Conservation (phyloP, 1,139 yeast species). For the Blastobotrys apis region DNA sequence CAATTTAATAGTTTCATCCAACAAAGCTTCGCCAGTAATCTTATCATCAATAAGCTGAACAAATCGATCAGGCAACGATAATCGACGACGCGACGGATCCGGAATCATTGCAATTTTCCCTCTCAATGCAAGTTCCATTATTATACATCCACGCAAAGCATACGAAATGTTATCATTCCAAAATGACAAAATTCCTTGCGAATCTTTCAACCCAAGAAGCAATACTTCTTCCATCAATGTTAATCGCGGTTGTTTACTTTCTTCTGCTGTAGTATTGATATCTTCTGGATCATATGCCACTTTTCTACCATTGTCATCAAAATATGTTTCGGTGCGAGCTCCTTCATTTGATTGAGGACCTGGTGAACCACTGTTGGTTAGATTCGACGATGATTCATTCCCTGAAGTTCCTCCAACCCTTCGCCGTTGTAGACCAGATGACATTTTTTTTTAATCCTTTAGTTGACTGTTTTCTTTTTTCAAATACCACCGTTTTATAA, state of each 20-base stretch:
- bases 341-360: neutral
- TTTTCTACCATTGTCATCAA: conserved; percentile 44
- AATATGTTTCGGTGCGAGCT: conserved; percentile 10
- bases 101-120: conserved; percentile 84
- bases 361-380: conserved; percentile 2
- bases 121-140: conserved; percentile 87
- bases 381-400: conserved; percentile 7
- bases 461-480: no score
- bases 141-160: conserved; percentile 90
- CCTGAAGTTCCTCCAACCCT: conserved; percentile 6
- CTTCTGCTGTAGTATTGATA: conserved; percentile 48
- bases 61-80: conserved; percentile 80
- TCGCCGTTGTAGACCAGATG: conserved; percentile 11
- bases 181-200: conserved; percentile 91
- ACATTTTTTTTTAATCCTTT: conserved; percentile 2
- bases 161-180: conserved; percentile 98
- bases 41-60: conserved; percentile 81
- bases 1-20: conserved; percentile 87
- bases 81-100: conserved; percentile 89
- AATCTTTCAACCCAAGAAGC: conserved; percentile 87
- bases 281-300: conserved; percentile 84
- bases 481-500: no score
- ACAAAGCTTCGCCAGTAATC: conserved; percentile 89
- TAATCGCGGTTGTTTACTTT: conserved; percentile 56
- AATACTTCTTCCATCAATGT: conserved; percentile 96